Evolutionary conservation across 306 rosid genomes (phyloP).

Genomic region (Leucaena leucocephala): DNA sequence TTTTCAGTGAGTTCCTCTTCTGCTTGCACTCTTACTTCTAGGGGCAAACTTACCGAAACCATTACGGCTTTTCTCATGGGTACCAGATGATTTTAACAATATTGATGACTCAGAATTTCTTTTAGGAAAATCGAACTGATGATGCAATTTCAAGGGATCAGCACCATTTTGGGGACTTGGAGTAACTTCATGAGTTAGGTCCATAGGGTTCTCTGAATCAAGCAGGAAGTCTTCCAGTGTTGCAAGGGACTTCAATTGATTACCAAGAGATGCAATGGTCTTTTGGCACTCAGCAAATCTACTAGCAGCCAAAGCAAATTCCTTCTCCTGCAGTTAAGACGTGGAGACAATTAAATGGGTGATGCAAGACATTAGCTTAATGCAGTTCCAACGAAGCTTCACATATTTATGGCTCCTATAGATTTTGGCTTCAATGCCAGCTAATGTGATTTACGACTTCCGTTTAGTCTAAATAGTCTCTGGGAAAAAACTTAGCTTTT

Average conservation of each 20-base stretch:
- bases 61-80: conserved; percentile 36
- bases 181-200: conserved; percentile 35
- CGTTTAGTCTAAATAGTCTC: neutral
- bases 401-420: neutral
- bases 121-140: conserved; percentile 30
- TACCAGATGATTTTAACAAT: conserved; percentile 34
- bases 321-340: conserved; percentile 62
- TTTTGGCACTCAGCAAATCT: conserved; percentile 78
- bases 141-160: conserved; percentile 36
- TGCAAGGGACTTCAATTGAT: conserved; percentile 69
- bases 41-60: conserved; percentile 47
- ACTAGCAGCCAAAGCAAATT: conserved; percentile 67
- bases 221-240: conserved; percentile 63
- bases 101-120: conserved; percentile 36
- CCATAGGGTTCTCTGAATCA: conserved; percentile 52
- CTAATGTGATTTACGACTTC: neutral
- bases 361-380: neutral
- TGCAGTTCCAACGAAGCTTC: conserved; percentile 14
- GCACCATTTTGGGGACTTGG: conserved; percentile 1
- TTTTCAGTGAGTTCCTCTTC: conserved; percentile 32
- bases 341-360: conserved; percentile 13
- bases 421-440: neutral
- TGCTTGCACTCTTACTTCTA: conserved; percentile 45
- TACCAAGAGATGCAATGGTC: conserved; percentile 76
- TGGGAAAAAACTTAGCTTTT: neutral